These are phyloP conservation scores for Erysimum cheiranthoides DNA, from an alignment of 345 rosid genomes.

Conservation along the genomic window DNA sequence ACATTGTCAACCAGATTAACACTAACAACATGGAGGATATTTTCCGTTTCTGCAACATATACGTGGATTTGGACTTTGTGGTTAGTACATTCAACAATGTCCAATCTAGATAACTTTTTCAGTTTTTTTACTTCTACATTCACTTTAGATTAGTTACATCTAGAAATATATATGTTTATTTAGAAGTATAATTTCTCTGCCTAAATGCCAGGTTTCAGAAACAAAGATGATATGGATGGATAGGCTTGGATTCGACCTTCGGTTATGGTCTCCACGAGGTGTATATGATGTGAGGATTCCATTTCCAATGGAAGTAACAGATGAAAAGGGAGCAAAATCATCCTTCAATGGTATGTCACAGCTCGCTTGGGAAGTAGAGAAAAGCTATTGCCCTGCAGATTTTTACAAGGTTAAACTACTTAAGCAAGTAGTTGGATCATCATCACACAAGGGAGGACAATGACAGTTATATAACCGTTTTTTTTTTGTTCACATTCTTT, in stretches of 20 bases:
- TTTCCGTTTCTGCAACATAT: constrained; percentile 78
- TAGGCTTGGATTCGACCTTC: constrained; percentile 81
- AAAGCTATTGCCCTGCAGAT: constrained; percentile 56
- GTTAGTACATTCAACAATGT: constrained; percentile 48
- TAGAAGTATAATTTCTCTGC: neutral
- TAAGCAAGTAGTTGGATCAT: constrained; percentile 56
- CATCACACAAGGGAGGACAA: constrained; percentile 38
- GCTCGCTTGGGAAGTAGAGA: constrained; percentile 95
- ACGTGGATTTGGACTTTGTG: constrained; percentile 83
- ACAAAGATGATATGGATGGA: constrained; percentile 93
- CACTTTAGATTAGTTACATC: neutral
- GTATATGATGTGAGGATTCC: constrained; percentile 80
- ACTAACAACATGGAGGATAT: constrained; percentile 73
- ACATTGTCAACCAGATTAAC: constrained; percentile 73
- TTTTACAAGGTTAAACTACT: constrained; percentile 70
- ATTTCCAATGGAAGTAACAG: constrained; percentile 82
- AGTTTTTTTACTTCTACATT: neutral
- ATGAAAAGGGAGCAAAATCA: constrained; percentile 89
- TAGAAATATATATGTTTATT: neutral
- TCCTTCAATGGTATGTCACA: constrained; percentile 94
- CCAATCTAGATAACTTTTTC: neutral
- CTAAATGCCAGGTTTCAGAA: constrained; percentile 63
- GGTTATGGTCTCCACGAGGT: constrained; percentile 60
- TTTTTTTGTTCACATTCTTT: constrained; percentile 13
- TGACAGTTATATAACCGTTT: neutral